A percentile compares a stretch with the other conserved stretches of the same genome.
phyloP scores from a whole-genome alignment of 1,139 yeast genomes.

The Yamadazyma conglobata region DNA sequence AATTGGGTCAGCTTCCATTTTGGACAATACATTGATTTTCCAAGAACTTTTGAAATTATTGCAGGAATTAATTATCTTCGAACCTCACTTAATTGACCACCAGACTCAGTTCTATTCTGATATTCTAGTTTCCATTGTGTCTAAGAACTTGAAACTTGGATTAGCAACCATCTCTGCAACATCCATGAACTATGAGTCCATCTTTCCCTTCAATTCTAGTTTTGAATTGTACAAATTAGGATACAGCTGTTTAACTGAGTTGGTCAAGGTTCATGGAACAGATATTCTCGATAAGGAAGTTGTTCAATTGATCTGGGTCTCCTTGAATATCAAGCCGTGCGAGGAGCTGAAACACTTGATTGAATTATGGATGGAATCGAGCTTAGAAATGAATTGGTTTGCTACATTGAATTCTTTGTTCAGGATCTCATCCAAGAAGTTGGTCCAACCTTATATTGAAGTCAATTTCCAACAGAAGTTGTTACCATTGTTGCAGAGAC shows the following conservation, averaged over 20 bases:
- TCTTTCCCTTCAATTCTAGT: conserved; percentile 42
- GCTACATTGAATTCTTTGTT: conserved; percentile 36
- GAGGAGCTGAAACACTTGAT: conserved; percentile 32
- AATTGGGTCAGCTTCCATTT: conserved; percentile 28
- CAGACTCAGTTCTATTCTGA: conserved; percentile 30
- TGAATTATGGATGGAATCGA: conserved; percentile 39
- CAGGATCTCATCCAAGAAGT: conserved; percentile 35
- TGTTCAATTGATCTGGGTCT: conserved; percentile 39
- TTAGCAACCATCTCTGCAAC: conserved; percentile 33
- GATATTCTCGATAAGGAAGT: conserved; percentile 33
- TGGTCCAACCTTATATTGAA: conserved; percentile 39
- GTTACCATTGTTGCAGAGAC: conserved; percentile 43
- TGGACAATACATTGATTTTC: conserved; percentile 28
- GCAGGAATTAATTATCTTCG: conserved; percentile 42
- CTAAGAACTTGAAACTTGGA: conserved; percentile 39
- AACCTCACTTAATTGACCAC: conserved; percentile 31
- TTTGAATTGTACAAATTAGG: conserved; percentile 33
- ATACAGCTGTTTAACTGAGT: conserved; percentile 38
- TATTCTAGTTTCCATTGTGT: conserved; percentile 30
- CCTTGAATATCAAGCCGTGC: conserved; percentile 43
- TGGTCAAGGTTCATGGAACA: conserved; percentile 38
- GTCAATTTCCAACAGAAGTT: conserved; percentile 39
- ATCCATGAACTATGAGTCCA: conserved; percentile 29
- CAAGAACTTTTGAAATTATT: conserved; percentile 27
- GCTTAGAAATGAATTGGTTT: conserved; percentile 39